Base-by-base conservation (phyloP, 331 rosid genomes). In the Stylosanthes scabra region DNA sequence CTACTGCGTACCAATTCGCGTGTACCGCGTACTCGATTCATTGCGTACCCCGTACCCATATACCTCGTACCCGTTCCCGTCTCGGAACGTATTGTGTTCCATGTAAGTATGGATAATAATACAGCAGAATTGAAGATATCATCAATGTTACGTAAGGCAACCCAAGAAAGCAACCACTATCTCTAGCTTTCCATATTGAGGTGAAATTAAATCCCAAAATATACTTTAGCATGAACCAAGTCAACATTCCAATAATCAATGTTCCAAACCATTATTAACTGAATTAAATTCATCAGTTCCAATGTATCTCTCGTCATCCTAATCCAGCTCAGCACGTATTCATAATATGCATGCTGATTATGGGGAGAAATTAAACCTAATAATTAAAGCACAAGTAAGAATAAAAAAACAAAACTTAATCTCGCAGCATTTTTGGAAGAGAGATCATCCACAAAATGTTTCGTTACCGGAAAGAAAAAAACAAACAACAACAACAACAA, bases 291-390 rank as follows among this genome's bases (percentile, higher is more conserved):
- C 72, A 44, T 12, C 58, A 6, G 39, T 59, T 57, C 74, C 60
- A 76, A 56, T 59, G 42, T 16, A 71, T 45, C 27, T 42, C 2
- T 42, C 46, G 34, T n/a, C 68, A 65, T 41, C 63, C 49, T 13
- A 66, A 72, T 25, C 63, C 27, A 77, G 29, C 70, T 62, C 31
- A 28, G 16, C 57, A 70, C 68, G 81, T 8, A 67, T 49, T 39
- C 46, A 71, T 2, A 66, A 67, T 51, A 66, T 62, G 73, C 66
- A 77, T 47, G 59, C 63, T 64, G 44, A 52, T 45, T 49, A 80
- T 31, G 58, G 42, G 66, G 70, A 65, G 7, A 84, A 74, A 73
- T 67, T 75, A 77, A 81, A 63, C 81, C 65, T 54, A 82, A 69
- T 60, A 78, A 79, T 12, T 65, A 59, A 70, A 77, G 39, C 66